Base-by-base conservation (phyloP, 805 yeast species). In the Babjeviella inositovora region DNA sequence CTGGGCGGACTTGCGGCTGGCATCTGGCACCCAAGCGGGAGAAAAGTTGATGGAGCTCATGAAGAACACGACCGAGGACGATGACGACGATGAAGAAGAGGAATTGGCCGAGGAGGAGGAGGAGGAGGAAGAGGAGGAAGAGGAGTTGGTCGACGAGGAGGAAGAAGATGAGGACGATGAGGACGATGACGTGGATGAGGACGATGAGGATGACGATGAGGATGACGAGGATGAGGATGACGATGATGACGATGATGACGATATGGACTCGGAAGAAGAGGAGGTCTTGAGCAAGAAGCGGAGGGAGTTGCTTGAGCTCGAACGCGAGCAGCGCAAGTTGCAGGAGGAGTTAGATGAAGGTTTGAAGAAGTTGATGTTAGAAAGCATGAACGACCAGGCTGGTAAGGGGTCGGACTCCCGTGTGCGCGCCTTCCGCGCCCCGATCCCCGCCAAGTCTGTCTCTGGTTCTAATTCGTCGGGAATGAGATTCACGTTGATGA, bases 261-360 rank as follows among this genome's bases (percentile, higher is more conserved):
- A 48, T 13, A 53, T 48, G 12, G 45, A 43, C 8, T 45, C 42
- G 7, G 43, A 42, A 3, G 43, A 38, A 8, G 42, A 30, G 3
- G 37, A 28, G 9, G 41, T 31, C 6, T 35, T 5, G 36, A 33
- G 6, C 41, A 35, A 7, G 46, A 37, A 11, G 42, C 38, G 14
- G 37, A 38, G 7, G 33, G 30, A 21, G 28, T 24, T 10, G 18
- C 19, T 25, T 13, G 24, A 14, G 10, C 21, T 19, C 27, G 3
- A 25, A 23, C 18, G 19, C 22, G 64, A 57, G 24, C 65, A 63
- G 26, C 41, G 38, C 15, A 54, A 54, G 29, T 55, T 66, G 14
- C 61, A 55, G 15, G 63, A 57, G 4, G 66, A 60, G 17, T 31
- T 76, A 23, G 81, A 72, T 18, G 55, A 46, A 23, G 76, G 73